A percentile compares a stretch with the other conserved stretches of the same genome.
Conservation (phyloP, 163 green algal species). For the Chlorella variabilis region DNA sequence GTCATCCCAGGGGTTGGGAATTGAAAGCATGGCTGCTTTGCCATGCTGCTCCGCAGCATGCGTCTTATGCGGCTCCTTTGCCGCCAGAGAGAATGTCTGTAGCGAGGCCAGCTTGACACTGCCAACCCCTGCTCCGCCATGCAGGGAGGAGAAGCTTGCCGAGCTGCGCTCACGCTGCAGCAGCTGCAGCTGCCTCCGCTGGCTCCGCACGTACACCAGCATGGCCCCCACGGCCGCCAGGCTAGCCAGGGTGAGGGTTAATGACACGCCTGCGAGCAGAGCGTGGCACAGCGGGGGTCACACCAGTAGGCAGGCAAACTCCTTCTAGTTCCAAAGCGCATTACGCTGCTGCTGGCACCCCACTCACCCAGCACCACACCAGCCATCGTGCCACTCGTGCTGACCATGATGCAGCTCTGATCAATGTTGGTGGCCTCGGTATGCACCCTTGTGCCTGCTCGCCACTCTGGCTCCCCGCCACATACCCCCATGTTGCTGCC, state of each 20-base stretch:
- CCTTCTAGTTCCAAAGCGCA: not conserved
- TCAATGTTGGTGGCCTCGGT: constrained; percentile 22
- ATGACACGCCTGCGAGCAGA: not conserved
- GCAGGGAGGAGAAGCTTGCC: not conserved
- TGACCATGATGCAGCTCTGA: constrained; percentile 33
- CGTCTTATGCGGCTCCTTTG: too few relatives aligned
- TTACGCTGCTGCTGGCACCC: not conserved
- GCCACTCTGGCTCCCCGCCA: constrained; percentile 12
- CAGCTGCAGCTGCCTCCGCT: constrained; percentile 16
- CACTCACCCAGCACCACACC: constrained; percentile 15
- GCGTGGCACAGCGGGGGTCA: not conserved
- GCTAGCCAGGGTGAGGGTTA: constrained; percentile 15
- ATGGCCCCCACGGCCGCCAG: not conserved
- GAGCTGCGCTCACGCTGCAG: constrained; percentile 30
- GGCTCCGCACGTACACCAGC: not conserved
- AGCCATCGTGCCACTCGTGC: not conserved
- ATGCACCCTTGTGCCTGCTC: not conserved
- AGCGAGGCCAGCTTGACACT: constrained; percentile 15
- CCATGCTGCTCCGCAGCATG: not conserved
- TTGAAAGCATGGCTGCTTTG: too few relatives aligned
- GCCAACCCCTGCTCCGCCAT: not conserved
- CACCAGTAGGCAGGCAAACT: not conserved
- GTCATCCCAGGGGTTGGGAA: not conserved
- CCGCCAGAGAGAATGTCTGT: not conserved
- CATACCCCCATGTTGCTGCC: constrained; percentile 27